phyloP scores from a whole-genome alignment of 768 basidiomycete species.

The Tricholoma matsutake region DNA sequence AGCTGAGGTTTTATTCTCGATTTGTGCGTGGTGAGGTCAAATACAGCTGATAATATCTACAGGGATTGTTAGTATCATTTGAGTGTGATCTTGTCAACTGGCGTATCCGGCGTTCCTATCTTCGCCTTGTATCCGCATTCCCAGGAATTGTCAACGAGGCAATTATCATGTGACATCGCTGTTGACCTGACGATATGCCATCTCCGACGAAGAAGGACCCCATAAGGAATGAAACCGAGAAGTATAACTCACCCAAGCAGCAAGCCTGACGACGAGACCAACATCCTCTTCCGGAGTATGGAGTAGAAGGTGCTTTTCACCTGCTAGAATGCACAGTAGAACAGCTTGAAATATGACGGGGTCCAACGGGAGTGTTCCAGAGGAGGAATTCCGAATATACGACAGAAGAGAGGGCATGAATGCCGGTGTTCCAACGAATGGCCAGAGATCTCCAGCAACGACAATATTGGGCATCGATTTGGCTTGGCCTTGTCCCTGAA shows the following conservation, averaged over 20 bases:
- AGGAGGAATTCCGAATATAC: conserved; percentile 40
- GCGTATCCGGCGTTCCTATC: too few relatives aligned
- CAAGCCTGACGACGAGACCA: conserved; percentile 52
- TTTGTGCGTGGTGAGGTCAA: conserved; percentile 57
- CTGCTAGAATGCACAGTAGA: conserved; percentile 61
- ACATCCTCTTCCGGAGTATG: conserved; percentile 67
- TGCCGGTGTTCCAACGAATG: conserved; percentile 39
- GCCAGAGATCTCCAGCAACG: conserved; percentile 22
- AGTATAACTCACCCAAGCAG: conserved; percentile 48
- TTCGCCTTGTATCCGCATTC: too few relatives aligned
- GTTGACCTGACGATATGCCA: not conserved
- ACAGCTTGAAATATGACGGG: conserved; percentile 62
- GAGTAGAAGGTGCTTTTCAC: conserved; percentile 61
- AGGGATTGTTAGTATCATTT: conserved; percentile 16
- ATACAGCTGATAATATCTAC: conserved; percentile 58
- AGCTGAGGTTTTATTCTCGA: conserved; percentile 42
- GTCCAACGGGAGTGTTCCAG: conserved; percentile 54
- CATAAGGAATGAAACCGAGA: conserved; percentile 4
- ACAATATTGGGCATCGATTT: conserved; percentile 14
- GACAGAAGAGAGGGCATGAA: conserved; percentile 52
- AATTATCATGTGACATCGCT: too few relatives aligned
- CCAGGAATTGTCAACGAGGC: too few relatives aligned
- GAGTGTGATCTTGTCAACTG: too few relatives aligned
- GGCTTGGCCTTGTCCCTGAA: not conserved
- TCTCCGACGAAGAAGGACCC: not conserved